phyloP scores from a whole-genome alignment of 1,284 basidiomycete species.

The Peniophora sp. region DNA sequence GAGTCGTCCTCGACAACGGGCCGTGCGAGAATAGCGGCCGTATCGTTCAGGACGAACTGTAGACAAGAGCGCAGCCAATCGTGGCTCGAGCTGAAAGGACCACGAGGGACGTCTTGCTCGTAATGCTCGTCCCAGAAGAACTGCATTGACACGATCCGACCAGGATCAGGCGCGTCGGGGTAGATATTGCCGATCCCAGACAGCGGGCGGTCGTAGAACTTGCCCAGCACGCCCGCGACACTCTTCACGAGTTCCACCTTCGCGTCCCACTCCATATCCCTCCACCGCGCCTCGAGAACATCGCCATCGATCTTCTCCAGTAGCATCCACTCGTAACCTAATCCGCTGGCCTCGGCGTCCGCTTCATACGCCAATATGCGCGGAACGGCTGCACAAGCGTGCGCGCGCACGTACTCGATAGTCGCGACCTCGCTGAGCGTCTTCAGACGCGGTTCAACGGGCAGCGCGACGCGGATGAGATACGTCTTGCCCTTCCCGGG shows the following conservation, averaged over 20 bases:
- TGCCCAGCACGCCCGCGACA: background rate
- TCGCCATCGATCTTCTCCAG: slow-evolving; percentile 2
- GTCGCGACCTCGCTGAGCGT: slow-evolving; percentile 3
- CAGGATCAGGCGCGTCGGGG: background rate
- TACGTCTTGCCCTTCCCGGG: background rate
- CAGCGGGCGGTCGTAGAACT: background rate
- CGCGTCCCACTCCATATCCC: background rate
- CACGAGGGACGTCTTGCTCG: slow-evolving; percentile 3
- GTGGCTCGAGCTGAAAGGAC: slow-evolving; percentile 2
- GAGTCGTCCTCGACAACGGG: background rate
- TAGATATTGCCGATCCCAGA: slow-evolving; percentile 3
- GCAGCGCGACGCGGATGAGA: slow-evolving; percentile 3
- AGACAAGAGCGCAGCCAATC: slow-evolving; percentile 3
- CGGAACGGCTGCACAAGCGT: background rate
- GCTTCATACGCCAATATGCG: background rate
- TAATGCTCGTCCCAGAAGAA: slow-evolving; percentile 5
- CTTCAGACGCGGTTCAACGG: slow-evolving; percentile 1
- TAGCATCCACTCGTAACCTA: slow-evolving; percentile 4
- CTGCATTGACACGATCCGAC: slow-evolving; percentile 1
- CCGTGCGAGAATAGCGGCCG: background rate
- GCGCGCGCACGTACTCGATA: slow-evolving; percentile 1
- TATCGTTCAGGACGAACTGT: slow-evolving; percentile 1
- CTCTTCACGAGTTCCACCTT: slow-evolving; percentile 2
- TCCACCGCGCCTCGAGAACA: slow-evolving; percentile 2
- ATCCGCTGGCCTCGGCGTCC: background rate